Percentiles rank a stretch among this genome's conserved stretches.
Evolutionary conservation across 139 green algal species (phyloP).

Genomic region (Bryopsis sp.): DNA sequence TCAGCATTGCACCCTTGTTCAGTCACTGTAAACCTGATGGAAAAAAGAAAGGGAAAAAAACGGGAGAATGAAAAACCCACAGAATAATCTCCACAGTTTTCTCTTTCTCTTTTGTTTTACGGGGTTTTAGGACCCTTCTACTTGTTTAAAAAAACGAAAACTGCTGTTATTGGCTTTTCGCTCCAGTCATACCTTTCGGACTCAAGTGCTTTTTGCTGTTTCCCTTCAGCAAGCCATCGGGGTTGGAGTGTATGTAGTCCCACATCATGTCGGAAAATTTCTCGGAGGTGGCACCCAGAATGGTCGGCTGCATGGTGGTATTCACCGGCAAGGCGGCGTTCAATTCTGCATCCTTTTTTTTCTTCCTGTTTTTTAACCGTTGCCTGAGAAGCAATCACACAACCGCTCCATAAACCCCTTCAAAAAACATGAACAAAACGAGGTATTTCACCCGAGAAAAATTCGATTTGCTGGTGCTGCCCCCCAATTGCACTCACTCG

Average conservation of each 20-base stretch:
- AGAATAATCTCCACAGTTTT: no score
- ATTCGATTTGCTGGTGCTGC: no score
- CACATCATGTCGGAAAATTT: constrained; percentile 57
- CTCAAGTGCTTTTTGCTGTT: not conserved
- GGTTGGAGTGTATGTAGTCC: constrained; percentile 39
- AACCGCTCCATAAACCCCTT: no score
- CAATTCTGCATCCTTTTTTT: constrained; percentile 17
- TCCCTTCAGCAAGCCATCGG: constrained; percentile 24
- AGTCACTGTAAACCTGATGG: no score
- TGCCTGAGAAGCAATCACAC: constrained; percentile 4
- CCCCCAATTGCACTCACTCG: not conserved
- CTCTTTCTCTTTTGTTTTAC: no score
- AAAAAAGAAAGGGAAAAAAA: no score
- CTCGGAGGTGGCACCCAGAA: constrained; percentile 65
- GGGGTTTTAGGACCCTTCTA: no score
- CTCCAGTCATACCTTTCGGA: not conserved
- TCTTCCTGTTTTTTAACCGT: constrained; percentile 1
- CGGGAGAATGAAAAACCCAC: no score
- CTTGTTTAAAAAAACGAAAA: no score
- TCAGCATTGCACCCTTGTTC: not conserved
- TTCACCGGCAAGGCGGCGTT: constrained; percentile 9
- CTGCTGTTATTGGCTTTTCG: no score
- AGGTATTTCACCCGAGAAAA: no score
- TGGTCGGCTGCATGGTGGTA: constrained; percentile 25
- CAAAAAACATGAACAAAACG: no score